A percentile compares a stretch with the other conserved stretches of the same genome.
Conservation (phyloP, 2,329 filamentous ascomycete genomes). For the Epichloe brachyelytri region DNA sequence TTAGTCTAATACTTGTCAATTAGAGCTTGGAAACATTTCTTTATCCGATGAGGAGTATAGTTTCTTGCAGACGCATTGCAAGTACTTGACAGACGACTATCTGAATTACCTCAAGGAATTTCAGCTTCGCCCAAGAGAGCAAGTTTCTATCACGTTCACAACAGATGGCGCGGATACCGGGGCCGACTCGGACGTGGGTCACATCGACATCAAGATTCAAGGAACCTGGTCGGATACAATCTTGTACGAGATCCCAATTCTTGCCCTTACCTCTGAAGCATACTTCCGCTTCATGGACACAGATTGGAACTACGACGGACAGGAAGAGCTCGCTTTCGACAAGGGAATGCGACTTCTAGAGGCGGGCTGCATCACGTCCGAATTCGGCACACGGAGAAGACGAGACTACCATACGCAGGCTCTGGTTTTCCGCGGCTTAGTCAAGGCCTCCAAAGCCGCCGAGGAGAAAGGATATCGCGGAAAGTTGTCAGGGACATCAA, state of each 20-base stretch:
- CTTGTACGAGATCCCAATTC: slow-evolving; percentile 89
- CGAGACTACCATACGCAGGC: slow-evolving; percentile 94
- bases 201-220: slow-evolving; percentile 62
- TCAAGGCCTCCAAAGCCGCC: slow-evolving; percentile 61
- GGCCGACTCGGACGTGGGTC: slow-evolving; percentile 54
- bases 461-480: slow-evolving; percentile 52
- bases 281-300: slow-evolving; percentile 95
- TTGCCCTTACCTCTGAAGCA: slow-evolving; percentile 85
- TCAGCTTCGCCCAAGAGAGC: slow-evolving; percentile 65
- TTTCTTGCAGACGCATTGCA: slow-evolving; percentile 67
- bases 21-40: slow-evolving; percentile 70
- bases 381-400: slow-evolving; percentile 82
- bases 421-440: slow-evolving; percentile 77
- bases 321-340: slow-evolving; percentile 69
- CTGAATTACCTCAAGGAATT: slow-evolving; percentile 73
- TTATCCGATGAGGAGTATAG: slow-evolving; percentile 67
- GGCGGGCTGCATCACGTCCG: slow-evolving; percentile 77
- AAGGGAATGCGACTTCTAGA: slow-evolving; percentile 72
- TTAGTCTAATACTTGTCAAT: not conserved
- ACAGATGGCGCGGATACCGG: slow-evolving; percentile 43
- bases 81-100: slow-evolving; percentile 67
- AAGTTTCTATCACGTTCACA: slow-evolving; percentile 60
- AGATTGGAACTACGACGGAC: slow-evolving; percentile 80
- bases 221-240: slow-evolving; percentile 92
- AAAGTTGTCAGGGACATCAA: slow-evolving; percentile 78